These are phyloP conservation scores for Albatrellus ellisii DNA, from an alignment of 768 basidiomycete genomes.

Conservation along the genomic window DNA sequence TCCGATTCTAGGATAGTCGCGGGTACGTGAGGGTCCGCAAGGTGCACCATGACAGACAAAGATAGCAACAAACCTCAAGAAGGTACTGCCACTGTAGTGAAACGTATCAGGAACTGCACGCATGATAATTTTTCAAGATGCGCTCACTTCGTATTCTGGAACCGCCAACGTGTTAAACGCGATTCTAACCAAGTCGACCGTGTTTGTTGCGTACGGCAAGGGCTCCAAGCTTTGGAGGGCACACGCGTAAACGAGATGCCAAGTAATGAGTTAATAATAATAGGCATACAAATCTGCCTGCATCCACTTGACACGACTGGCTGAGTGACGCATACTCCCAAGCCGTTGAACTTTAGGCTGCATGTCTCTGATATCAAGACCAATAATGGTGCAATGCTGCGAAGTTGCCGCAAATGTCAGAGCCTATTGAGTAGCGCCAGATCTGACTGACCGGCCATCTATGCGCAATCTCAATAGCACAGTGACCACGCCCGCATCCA, in stretches of 20 bases:
- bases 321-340: background rate
- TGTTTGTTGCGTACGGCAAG: conserved; percentile 2
- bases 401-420: too few relatives aligned
- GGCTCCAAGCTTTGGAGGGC: too few relatives aligned
- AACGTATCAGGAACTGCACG: background rate
- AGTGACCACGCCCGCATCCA: conserved; percentile 59
- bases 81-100: conserved; percentile 8
- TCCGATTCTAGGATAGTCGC: too few relatives aligned
- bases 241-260: too few relatives aligned
- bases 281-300: conserved; percentile 6
- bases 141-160: conserved; percentile 11
- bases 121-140: background rate
- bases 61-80: too few relatives aligned
- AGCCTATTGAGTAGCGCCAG: accelerated
- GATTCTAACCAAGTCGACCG: conserved; percentile 11
- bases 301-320: conserved; percentile 6
- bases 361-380: too few relatives aligned
- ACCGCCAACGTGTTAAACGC: conserved; percentile 10
- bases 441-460: conserved; percentile 41
- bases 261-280: too few relatives aligned
- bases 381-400: too few relatives aligned
- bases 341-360: too few relatives aligned
- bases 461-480: conserved; percentile 58
- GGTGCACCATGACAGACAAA: too few relatives aligned
- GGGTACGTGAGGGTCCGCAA: too few relatives aligned